Conservation (phyloP, 306 rosid species). For the Pueraria montana region DNA sequence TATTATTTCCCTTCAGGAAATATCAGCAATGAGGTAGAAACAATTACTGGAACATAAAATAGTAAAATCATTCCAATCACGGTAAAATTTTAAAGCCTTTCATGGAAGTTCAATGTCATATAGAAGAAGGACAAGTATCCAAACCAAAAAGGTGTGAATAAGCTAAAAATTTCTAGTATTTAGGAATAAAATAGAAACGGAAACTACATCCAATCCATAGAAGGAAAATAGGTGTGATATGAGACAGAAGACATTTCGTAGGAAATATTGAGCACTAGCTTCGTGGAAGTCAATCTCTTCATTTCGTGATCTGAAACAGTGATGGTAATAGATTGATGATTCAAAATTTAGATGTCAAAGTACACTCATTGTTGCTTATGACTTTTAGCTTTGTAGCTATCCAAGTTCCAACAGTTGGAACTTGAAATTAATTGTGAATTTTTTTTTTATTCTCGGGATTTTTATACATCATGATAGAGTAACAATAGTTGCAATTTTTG, state of each 20-base stretch:
- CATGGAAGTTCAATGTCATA: neutral
- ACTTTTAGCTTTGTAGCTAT: no score
- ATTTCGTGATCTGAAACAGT: no score
- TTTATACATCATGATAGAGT: no score
- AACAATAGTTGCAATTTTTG: no score
- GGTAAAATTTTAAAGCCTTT: slow-evolving; percentile 16
- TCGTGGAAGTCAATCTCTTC: no score
- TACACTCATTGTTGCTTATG: no score
- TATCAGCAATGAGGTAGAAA: slow-evolving; percentile 21
- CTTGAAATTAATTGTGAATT: no score
- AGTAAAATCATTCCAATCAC: neutral
- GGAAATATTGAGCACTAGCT: no score
- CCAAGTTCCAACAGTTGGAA: no score
- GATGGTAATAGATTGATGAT: no score
- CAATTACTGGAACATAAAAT: neutral
- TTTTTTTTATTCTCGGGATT: no score
- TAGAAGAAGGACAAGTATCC: neutral
- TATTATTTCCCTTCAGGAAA: slow-evolving; percentile 29
- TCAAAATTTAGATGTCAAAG: no score
- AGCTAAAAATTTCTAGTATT: neutral
- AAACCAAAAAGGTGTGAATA: neutral
- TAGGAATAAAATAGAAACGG: neutral
- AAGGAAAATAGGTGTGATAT: neutral
- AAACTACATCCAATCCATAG: neutral
- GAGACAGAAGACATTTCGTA: neutral